Evolutionary conservation across 1,284 basidiomycete genomes (phyloP).

Genomic region (Moesziomyces sp.): DNA sequence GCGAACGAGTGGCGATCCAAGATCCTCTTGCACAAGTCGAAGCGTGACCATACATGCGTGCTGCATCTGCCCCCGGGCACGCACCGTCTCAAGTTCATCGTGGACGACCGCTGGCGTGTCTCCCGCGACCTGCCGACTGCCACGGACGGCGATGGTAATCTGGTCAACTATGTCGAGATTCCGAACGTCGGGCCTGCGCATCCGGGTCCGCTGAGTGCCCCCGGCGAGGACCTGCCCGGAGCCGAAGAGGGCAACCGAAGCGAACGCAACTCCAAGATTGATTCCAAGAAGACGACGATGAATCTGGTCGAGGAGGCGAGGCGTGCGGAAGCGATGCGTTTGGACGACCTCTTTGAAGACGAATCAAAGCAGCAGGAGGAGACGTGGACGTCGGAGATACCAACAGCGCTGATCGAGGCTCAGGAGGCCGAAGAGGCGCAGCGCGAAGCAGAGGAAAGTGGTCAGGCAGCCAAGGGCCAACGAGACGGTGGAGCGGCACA

Average conservation of each 20-base stretch:
- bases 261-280: conserved; percentile 47
- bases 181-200: conserved; percentile 60
- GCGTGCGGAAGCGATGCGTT: conserved; percentile 45
- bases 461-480: conserved; percentile 14
- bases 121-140: conserved; percentile 84
- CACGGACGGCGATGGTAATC: conserved; percentile 91
- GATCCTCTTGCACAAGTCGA: conserved; percentile 58
- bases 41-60: conserved; percentile 58
- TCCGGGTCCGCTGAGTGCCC: conserved; percentile 59
- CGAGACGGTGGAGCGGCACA: conserved; percentile 17
- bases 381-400: conserved; percentile 68
- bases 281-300: conserved; percentile 51
- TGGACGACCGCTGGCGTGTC: conserved; percentile 87
- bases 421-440: conserved; percentile 64
- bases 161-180: conserved; percentile 83
- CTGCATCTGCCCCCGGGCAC: conserved; percentile 79
- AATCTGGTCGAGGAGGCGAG: conserved; percentile 55
- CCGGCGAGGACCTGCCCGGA: conserved; percentile 55
- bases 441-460: conserved; percentile 44
- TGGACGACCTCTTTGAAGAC: conserved; percentile 63
- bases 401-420: conserved; percentile 63
- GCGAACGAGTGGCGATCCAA: conserved; percentile 73
- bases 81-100: conserved; percentile 94
- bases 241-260: conserved; percentile 27
- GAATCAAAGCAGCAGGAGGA: conserved; percentile 52